Base-by-base conservation (phyloP, 768 basidiomycete species). In the Boletus edulis region DNA sequence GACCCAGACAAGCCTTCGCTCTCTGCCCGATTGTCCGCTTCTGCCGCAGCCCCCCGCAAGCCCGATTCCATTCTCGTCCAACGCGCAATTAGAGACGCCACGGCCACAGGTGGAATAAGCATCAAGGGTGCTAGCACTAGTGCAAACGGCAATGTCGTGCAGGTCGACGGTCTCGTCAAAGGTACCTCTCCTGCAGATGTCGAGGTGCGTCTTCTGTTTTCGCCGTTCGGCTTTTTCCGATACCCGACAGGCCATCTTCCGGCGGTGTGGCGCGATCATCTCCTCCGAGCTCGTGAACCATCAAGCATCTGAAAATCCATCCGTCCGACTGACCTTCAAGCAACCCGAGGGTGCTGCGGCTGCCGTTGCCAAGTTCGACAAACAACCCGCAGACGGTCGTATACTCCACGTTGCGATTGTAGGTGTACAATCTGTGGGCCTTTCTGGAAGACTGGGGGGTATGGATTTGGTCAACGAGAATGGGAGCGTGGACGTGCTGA, bases 181-280 rank as follows among this genome's bases (percentile, higher is more conserved):
- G 91, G 91, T 2, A 93, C 91, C 24, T 91, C 87, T 9, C 78
- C 87, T 15, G 90, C 87, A 15, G 91, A 94, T 68, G 91, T 94
- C 46, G 81, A 84, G 61, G 69, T 72, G 9, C 11, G 61, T 39
- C 10, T 1, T 44, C 17, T 5, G 15, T 24, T 29, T 27, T n/a
- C 15, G 2, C 32, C 4, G 3, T 17, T 24, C 7, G 5, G 10
- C 11, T 17, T n/a, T 15, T 56, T 49, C 55, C 22, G 50, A 62
- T 34, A 22, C 18, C 54, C 48, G 22, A 56, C 40, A 70, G 66
- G 89, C 91, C 24, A 92, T 92, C 51, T 94, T 94, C 78, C 85
- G 86, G 58, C 83, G 86, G 22, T 90, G 90, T 62, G 89, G 89
- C 8, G 73, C 81, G 18, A 83, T 89, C 58, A 78, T 81, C 32